Evolutionary conservation across 176 grass and related monocot species (phyloP).

Genomic region (Chloris gayana): DNA sequence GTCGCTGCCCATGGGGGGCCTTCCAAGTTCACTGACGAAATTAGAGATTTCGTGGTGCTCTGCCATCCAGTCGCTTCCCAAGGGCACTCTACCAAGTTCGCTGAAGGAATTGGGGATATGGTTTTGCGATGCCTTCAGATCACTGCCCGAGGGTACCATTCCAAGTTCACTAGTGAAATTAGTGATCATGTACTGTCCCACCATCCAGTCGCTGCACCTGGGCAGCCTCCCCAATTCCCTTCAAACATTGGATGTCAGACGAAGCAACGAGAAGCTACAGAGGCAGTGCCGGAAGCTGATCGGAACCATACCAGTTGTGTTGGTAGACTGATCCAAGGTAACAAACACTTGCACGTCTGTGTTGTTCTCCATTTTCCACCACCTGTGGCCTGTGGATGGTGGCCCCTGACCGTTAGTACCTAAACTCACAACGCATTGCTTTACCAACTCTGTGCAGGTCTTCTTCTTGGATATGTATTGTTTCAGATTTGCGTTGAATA

Average conservation of each 20-base stretch:
- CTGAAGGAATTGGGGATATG: rapidly evolving
- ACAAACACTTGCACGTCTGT: neutral
- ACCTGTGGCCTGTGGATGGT: too few relatives aligned
- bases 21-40: neutral
- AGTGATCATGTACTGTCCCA: rapidly evolving
- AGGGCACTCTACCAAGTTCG: neutral
- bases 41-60: rapidly evolving
- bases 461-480: too few relatives aligned
- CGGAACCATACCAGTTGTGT: neutral
- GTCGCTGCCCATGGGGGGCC: neutral
- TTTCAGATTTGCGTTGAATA: too few relatives aligned
- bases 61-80: neutral
- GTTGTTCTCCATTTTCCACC: neutral
- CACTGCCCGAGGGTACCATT: neutral
- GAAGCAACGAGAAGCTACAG: neutral
- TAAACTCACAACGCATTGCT: too few relatives aligned
- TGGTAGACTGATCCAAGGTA: neutral
- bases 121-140: neutral
- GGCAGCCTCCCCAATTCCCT: neutral
- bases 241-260: neutral
- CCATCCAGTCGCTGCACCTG: neutral
- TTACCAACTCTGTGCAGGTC: too few relatives aligned
- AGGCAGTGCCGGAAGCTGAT: neutral
- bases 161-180: neutral
- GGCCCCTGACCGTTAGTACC: neutral